Conservation (phyloP, 176 grass and related monocot species). For the Poa annua region DNA sequence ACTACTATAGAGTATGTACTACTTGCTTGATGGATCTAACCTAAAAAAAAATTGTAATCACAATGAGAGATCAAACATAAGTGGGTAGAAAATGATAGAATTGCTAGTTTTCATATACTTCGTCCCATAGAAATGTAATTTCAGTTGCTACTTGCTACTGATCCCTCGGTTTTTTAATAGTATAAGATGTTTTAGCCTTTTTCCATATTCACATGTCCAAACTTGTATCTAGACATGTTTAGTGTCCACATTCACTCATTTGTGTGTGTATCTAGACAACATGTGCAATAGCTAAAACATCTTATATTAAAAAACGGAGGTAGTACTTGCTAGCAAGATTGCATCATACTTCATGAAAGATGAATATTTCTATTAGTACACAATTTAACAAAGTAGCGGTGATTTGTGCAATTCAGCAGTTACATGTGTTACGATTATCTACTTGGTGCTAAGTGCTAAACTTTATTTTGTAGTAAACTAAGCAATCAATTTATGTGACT, state of each 20-base stretch:
- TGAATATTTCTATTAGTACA: not conserved
- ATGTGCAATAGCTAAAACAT: too few species aligned
- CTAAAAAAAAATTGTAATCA: not conserved
- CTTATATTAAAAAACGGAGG: too few species aligned
- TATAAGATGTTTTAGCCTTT: too few species aligned
- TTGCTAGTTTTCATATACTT: constrained; percentile 8
- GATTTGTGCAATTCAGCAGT: constrained; percentile 23
- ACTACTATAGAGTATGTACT: not conserved
- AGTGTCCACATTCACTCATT: too few species aligned
- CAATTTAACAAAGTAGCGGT: not conserved
- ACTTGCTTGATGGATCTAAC: not conserved
- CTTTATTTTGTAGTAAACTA: not conserved
- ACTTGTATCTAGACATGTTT: too few species aligned
- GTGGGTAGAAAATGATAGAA: not conserved
- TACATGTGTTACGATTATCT: constrained; percentile 1
- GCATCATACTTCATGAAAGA: not conserved
- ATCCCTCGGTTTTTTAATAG: too few species aligned
- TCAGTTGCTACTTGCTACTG: constrained; percentile 26
- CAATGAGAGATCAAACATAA: not conserved
- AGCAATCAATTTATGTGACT: not conserved
- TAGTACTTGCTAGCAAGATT: constrained; percentile 36
- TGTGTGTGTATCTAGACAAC: too few species aligned
- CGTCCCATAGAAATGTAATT: not conserved
- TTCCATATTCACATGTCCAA: too few species aligned
- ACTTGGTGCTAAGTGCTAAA: not conserved